Conservation (phyloP, 306 rosid species). For the Castanea mollissima region DNA sequence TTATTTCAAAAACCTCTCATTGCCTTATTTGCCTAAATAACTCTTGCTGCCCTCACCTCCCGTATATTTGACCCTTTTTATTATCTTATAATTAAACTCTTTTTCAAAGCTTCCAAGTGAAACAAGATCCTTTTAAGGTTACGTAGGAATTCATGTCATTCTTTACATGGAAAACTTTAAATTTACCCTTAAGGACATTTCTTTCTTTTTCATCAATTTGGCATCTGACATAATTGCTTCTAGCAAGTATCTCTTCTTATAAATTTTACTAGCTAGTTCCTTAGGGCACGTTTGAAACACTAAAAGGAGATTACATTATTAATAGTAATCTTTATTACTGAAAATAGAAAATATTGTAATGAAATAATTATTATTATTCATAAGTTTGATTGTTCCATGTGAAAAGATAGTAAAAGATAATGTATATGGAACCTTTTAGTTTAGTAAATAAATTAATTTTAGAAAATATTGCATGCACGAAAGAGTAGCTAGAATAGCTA, state of each 20-base stretch:
- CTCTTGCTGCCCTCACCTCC: neutral
- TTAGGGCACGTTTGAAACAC: no score
- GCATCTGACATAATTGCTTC: neutral
- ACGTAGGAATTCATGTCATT: neutral
- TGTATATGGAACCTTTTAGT: no score
- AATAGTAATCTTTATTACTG: no score
- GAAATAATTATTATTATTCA: no score
- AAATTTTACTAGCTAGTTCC: neutral
- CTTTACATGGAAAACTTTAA: neutral
- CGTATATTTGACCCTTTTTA: neutral
- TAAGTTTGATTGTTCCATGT: no score
- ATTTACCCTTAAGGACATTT: neutral
- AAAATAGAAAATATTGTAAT: no score
- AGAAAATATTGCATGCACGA: no score
- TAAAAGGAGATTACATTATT: no score
- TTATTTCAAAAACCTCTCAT: conserved; percentile 9
- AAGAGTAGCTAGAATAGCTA: no score
- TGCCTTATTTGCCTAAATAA: neutral
- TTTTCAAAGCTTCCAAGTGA: conserved; percentile 1
- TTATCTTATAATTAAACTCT: neutral
- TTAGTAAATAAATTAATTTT: no score
- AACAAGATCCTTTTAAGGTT: neutral
- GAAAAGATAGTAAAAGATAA: no score
- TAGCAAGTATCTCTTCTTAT: neutral
- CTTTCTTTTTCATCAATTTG: neutral